phyloP scores from a whole-genome alignment of 495 filamentous ascomycete species.

The Podospora conica region DNA sequence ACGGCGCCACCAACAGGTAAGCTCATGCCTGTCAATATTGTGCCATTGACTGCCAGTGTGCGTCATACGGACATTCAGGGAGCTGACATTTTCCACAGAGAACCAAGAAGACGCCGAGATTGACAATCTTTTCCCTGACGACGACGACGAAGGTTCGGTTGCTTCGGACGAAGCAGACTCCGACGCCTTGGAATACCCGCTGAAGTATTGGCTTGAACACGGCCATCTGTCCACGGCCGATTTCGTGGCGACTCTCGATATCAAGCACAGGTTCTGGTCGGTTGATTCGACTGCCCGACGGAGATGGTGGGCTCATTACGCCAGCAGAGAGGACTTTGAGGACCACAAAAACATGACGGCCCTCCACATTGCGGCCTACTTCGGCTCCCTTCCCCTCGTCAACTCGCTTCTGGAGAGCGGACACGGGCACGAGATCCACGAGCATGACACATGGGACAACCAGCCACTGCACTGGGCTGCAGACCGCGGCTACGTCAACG shows the following conservation, averaged over 20 bases:
- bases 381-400: conserved; percentile 9
- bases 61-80: neutral
- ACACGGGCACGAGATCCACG: conserved; percentile 7
- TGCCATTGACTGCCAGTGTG: neutral
- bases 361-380: conserved; percentile 10
- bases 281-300: conserved; percentile 8
- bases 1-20: neutral
- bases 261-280: conserved; percentile 13
- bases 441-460: conserved; percentile 9
- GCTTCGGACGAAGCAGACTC: neutral
- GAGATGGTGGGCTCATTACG: conserved; percentile 11
- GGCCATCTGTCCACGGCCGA: conserved; percentile 9
- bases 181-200: conserved; percentile 10
- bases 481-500: conserved; percentile 2
- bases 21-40: neutral
- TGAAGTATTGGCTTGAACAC: conserved; percentile 12
- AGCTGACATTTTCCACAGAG: conserved; percentile 1
- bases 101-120: conserved; percentile 7
- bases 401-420: conserved; percentile 11
- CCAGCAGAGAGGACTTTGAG: neutral
- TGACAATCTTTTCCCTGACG: conserved; percentile 10
- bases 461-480: conserved; percentile 13
- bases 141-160: conserved; percentile 2
- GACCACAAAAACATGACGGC: conserved; percentile 12
- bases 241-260: conserved; percentile 12